phyloP scores from a whole-genome alignment of 176 grass and related monocot genomes.

The Oryza brachyantha region DNA sequence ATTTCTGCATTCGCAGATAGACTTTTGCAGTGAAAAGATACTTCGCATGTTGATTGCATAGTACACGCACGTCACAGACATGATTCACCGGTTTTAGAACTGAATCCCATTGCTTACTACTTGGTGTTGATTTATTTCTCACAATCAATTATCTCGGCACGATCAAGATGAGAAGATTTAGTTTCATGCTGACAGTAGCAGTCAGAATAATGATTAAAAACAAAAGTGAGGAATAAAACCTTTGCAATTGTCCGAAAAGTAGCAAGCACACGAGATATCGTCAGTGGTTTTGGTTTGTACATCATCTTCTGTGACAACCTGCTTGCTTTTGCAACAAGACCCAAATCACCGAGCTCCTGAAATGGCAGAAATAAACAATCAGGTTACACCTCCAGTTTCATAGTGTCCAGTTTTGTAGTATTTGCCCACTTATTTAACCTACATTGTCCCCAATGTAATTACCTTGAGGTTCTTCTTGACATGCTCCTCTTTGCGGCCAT shows the following conservation, averaged over 20 bases:
- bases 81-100: too few relatives aligned
- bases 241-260: constrained; percentile 88
- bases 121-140: too few relatives aligned
- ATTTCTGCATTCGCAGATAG: too few relatives aligned
- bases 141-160: background rate
- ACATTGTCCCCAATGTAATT: constrained; percentile 18
- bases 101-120: too few relatives aligned
- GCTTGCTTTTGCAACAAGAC: constrained; percentile 95
- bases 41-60: too few relatives aligned
- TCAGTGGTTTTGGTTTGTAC: constrained; percentile 80
- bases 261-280: constrained; percentile 73
- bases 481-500: constrained; percentile 94
- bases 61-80: too few relatives aligned
- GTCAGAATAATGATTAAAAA: background rate
- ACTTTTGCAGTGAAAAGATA: too few relatives aligned
- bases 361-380: constrained; percentile 9
- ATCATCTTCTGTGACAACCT: constrained; percentile 87
- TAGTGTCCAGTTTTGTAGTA: background rate
- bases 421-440: constrained; percentile 3
- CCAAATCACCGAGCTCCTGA: constrained; percentile 96
- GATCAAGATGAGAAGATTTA: background rate
- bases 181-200: background rate
- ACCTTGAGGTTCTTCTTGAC: constrained; percentile 95
- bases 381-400: background rate
- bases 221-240: constrained; percentile 35